These are phyloP conservation scores for Apophysomyces sp. DNA, from an alignment of 371 early-diverging fungal genomes.

Conservation along the genomic window DNA sequence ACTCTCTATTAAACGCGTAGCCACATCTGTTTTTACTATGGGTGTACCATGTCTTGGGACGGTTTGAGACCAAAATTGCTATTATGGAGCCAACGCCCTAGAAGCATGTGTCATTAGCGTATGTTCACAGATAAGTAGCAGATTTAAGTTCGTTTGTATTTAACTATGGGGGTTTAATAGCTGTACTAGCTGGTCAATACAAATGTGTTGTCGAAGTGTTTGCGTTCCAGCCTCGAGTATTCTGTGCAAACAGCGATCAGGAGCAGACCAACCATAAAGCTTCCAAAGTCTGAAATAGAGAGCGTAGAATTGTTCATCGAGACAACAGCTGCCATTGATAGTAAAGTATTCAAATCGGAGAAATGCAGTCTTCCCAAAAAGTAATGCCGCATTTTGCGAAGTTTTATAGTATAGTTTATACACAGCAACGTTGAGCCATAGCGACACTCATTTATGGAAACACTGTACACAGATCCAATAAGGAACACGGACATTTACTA, in stretches of 20 bases:
- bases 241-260: background rate
- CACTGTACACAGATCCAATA: slow-evolving; percentile 4
- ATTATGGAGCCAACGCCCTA: background rate
- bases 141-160: background rate
- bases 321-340: background rate
- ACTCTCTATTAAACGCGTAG: no score
- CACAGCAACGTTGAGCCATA: no score
- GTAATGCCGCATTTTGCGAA: no score
- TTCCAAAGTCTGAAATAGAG: background rate
- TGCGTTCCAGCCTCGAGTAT: background rate
- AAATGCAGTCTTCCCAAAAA: no score
- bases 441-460: no score
- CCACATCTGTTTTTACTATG: background rate
- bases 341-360: background rate
- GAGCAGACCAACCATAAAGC: background rate
- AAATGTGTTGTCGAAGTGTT: background rate
- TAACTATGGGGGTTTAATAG: background rate
- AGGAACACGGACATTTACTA: background rate
- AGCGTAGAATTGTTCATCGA: background rate
- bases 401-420: no score
- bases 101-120: background rate
- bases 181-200: background rate
- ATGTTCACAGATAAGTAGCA: background rate
- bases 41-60: background rate
- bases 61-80: background rate